Evolutionary conservation across 2,329 filamentous ascomycete genomes (phyloP).

Genomic region (Ophiostoma sp.): DNA sequence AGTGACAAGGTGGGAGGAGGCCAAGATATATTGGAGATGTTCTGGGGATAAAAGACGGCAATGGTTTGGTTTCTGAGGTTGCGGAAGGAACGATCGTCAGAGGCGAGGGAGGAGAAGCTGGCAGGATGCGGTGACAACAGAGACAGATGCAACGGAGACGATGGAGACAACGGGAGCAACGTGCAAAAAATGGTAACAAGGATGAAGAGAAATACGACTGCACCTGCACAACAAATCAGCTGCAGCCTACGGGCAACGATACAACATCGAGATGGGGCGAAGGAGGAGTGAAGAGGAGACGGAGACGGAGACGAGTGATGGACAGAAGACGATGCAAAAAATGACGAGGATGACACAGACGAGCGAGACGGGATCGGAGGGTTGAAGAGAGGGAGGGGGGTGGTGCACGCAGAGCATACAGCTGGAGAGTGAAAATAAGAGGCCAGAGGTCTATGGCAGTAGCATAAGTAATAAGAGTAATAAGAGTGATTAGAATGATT

Average conservation of each 20-base stretch:
- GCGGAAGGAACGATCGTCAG: neutral
- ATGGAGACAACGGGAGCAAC: conserved; percentile 1
- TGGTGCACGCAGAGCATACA: neutral
- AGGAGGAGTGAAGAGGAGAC: conserved; percentile 5
- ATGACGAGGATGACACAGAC: neutral
- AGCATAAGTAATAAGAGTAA: neutral
- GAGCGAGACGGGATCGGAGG: neutral
- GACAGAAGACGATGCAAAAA: neutral
- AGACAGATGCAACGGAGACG: neutral
- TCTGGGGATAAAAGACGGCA: neutral
- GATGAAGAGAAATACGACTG: neutral
- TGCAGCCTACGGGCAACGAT: neutral
- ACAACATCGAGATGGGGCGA: conserved; percentile 11
- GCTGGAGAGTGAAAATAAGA: neutral
- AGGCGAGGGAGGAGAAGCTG: neutral
- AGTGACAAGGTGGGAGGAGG: neutral
- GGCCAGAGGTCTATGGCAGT: neutral
- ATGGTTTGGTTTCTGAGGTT: neutral
- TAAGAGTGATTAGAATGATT: neutral
- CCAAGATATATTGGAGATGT: neutral
- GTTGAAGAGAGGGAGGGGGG: neutral
- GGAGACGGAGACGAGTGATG: neutral
- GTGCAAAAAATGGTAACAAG: neutral
- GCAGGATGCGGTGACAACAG: conserved; percentile 1
- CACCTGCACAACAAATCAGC: neutral